phyloP scores from a whole-genome alignment of 1,284 basidiomycete genomes.

The Taiwanofungus camphoratus region DNA sequence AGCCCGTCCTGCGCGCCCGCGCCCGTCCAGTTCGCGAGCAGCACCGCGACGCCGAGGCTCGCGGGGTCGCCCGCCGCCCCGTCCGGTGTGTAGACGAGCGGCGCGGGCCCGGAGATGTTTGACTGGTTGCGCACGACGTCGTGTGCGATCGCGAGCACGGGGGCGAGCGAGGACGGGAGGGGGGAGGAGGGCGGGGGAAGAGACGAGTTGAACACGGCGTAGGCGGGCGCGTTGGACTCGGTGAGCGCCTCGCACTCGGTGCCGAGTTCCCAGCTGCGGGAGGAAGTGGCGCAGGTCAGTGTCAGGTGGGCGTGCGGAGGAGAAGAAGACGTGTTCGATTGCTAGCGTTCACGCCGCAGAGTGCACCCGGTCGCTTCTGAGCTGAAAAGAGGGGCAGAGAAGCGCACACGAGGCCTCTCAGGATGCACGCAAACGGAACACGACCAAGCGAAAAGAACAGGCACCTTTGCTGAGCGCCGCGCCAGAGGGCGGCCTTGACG shows the following conservation, averaged over 20 bases:
- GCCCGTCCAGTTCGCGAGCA: slow-evolving; percentile 73
- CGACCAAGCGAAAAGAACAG: neutral
- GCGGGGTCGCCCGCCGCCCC: slow-evolving; percentile 79
- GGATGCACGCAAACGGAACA: neutral
- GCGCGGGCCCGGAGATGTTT: slow-evolving; percentile 38
- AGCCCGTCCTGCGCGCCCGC: slow-evolving; percentile 29
- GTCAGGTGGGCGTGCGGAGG: neutral
- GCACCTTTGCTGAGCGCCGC: slow-evolving; percentile 45
- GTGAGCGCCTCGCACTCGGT: slow-evolving; percentile 68
- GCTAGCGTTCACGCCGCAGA: neutral
- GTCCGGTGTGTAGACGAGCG: slow-evolving; percentile 41
- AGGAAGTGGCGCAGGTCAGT: neutral
- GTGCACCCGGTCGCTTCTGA: neutral
- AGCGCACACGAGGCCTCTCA: neutral
- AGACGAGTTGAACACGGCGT: slow-evolving; percentile 51
- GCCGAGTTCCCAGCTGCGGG: slow-evolving; percentile 76
- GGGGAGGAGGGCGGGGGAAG: slow-evolving; percentile 35
- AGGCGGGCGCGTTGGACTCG: slow-evolving; percentile 58
- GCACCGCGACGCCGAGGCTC: slow-evolving; percentile 72
- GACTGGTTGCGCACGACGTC: slow-evolving; percentile 45
- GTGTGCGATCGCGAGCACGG: slow-evolving; percentile 55
- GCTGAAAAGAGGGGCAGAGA: neutral
- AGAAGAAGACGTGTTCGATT: neutral
- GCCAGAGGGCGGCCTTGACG: slow-evolving; percentile 39
- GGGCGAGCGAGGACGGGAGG: slow-evolving; percentile 32